These are phyloP conservation scores for Coemansia sp. DNA, from an alignment of 192 early-diverging fungal genomes.

Conservation along the genomic window DNA sequence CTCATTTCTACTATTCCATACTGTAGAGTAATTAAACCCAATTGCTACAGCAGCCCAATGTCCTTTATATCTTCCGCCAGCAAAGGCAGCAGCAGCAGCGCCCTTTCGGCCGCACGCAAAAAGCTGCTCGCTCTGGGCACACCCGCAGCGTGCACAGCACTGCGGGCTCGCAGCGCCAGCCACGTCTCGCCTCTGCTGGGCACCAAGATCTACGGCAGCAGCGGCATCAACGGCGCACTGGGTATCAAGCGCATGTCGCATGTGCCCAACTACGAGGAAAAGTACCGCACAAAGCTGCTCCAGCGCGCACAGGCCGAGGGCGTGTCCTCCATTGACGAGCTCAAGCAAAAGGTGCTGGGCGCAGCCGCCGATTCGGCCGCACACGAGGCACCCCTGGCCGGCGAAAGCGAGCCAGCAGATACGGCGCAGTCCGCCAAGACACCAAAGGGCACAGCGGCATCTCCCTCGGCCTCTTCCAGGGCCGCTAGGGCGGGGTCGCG, in stretches of 20 bases:
- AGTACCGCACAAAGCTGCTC: slow-evolving; percentile 65
- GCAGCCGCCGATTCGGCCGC: background rate
- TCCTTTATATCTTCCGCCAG: background rate
- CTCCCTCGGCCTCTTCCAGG: too few species aligned
- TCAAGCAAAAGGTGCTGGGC: slow-evolving; percentile 14
- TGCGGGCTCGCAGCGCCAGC: slow-evolving; percentile 23
- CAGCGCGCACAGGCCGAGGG: slow-evolving; percentile 53
- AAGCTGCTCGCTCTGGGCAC: background rate
- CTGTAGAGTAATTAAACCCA: too few species aligned
- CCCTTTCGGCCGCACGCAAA: slow-evolving; percentile 4
- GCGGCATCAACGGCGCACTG: background rate
- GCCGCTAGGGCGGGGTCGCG: too few species aligned
- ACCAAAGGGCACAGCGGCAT: background rate
- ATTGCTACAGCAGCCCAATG: too few species aligned
- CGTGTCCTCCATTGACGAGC: slow-evolving; percentile 26
- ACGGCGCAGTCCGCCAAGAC: background rate
- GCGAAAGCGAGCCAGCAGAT: background rate
- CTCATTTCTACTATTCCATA: too few species aligned
- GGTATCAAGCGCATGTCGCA: slow-evolving; percentile 44
- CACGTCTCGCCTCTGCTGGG: slow-evolving; percentile 23
- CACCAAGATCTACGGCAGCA: slow-evolving; percentile 7
- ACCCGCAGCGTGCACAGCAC: background rate
- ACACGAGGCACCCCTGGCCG: background rate
- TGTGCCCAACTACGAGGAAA: slow-evolving; percentile 54
- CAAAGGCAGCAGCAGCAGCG: too few species aligned